Conservation (phyloP, 495 filamentous ascomycete species). For the Tetracladium setigerum region DNA sequence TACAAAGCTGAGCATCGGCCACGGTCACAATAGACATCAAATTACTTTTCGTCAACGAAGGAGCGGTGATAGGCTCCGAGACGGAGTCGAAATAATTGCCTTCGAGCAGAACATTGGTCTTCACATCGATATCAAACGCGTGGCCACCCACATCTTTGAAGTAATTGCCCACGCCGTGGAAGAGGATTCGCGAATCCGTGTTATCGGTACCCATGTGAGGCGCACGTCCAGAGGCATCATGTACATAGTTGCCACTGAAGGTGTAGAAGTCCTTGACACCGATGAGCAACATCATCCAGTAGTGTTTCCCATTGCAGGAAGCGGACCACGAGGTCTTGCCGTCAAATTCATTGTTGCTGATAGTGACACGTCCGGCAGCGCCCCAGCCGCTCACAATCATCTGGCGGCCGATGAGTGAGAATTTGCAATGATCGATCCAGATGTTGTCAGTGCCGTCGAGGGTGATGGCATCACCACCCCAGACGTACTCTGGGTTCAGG, state of each 20-base stretch:
- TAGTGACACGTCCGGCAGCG: constrained; percentile 22
- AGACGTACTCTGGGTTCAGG: constrained; percentile 30
- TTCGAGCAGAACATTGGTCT: constrained; percentile 41
- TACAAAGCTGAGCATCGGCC: too few species aligned
- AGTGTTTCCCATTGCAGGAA: constrained; percentile 38
- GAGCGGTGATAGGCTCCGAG: too few species aligned
- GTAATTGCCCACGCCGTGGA: constrained; percentile 46
- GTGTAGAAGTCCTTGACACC: constrained; percentile 29
- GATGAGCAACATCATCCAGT: constrained; percentile 37
- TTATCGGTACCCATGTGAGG: constrained; percentile 38
- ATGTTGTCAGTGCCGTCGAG: constrained; percentile 26
- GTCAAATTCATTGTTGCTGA: constrained; percentile 31
- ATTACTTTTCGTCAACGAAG: too few species aligned
- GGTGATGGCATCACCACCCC: constrained; percentile 34
- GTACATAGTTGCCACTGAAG: constrained; percentile 32
- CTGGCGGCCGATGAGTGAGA: constrained; percentile 31
- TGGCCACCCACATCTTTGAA: constrained; percentile 40
- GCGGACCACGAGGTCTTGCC: constrained; percentile 35
- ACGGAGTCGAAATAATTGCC: constrained; percentile 46
- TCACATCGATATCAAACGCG: constrained; percentile 42
- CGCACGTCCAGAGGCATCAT: constrained; percentile 39
- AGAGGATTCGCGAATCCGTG: too few species aligned
- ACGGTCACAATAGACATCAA: too few species aligned
- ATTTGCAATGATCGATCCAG: constrained; percentile 33
- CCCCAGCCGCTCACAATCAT: constrained; percentile 27